These are phyloP conservation scores for Aquanectria penicillioides DNA, from an alignment of 2,329 filamentous ascomycete genomes.

Conservation along the genomic window DNA sequence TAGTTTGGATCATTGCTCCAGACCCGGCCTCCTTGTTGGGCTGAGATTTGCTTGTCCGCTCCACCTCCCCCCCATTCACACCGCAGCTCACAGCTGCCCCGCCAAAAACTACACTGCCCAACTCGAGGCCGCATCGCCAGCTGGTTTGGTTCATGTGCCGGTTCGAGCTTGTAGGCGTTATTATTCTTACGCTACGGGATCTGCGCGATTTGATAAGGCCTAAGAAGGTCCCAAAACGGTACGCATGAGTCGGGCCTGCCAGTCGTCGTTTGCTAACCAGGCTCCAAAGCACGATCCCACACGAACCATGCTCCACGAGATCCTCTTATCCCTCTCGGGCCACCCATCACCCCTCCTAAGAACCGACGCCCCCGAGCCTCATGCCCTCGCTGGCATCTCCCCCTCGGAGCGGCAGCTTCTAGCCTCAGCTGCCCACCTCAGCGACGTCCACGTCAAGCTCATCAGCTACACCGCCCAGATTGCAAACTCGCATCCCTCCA, in stretches of 20 bases:
- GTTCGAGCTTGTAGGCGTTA: slow-evolving; percentile 61
- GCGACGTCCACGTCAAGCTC: slow-evolving; percentile 79
- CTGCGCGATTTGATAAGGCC: slow-evolving; percentile 52
- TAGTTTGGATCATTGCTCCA: too few species aligned
- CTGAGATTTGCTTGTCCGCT: background rate
- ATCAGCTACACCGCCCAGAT: slow-evolving; percentile 74
- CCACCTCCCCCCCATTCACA: background rate
- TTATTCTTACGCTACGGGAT: slow-evolving; percentile 59
- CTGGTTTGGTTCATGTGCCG: slow-evolving; percentile 57
- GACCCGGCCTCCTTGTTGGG: too few species aligned
- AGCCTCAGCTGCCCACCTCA: slow-evolving; percentile 78
- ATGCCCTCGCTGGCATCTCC: slow-evolving; percentile 65
- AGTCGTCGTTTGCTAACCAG: slow-evolving; percentile 22
- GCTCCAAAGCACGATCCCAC: slow-evolving; percentile 19
- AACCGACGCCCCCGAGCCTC: slow-evolving; percentile 57
- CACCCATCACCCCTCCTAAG: slow-evolving; percentile 90
- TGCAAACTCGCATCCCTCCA: slow-evolving; percentile 76
- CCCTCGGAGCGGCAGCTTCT: slow-evolving; percentile 87
- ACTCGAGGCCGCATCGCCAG: slow-evolving; percentile 7
- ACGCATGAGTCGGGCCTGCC: too few species aligned
- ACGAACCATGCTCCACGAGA: slow-evolving; percentile 89
- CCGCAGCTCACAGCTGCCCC: slow-evolving; percentile 14
- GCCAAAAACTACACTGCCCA: slow-evolving; percentile 11
- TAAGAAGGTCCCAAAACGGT: slow-evolving; percentile 44
- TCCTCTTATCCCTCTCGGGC: slow-evolving; percentile 94